phyloP scores from a whole-genome alignment of 441 rosid genomes.

The Aleurites moluccanus region DNA sequence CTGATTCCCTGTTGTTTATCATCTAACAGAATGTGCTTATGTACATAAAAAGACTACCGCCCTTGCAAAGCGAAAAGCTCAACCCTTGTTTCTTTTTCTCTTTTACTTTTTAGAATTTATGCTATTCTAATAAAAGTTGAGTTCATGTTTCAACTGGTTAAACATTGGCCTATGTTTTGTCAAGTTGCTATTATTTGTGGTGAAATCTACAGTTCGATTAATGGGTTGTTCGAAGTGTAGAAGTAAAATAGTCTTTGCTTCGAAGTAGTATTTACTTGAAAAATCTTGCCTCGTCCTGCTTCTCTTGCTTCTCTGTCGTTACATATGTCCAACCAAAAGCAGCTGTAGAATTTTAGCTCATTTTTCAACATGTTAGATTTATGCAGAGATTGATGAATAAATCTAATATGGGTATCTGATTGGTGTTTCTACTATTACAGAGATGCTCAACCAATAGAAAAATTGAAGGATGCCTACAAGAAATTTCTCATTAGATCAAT shows the following conservation, averaged over 20 bases:
- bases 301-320: neutral
- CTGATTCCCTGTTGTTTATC: neutral
- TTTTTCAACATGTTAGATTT: slow-evolving; percentile 8
- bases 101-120: slow-evolving; percentile 3
- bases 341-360: neutral
- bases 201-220: neutral
- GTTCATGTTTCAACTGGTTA: neutral
- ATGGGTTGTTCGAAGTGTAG: neutral
- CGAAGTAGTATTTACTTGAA: neutral
- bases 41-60: neutral
- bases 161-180: neutral
- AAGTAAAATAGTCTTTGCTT: too few species aligned
- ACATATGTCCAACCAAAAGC: neutral
- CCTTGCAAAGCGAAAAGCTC: too few species aligned
- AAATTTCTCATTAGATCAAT: slow-evolving; percentile 58
- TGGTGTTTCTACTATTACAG: slow-evolving; percentile 28
- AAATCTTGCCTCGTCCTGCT: neutral
- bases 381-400: neutral
- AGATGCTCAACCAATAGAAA: slow-evolving; percentile 63
- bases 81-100: slow-evolving; percentile 39
- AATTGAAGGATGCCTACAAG: slow-evolving; percentile 64
- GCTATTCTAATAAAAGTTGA: slow-evolving; percentile 39
- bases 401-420: slow-evolving; percentile 2
- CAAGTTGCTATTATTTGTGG: neutral
- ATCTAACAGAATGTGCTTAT: slow-evolving; percentile 5